These are phyloP conservation scores for Myriosclerotinia duriaeana DNA, from an alignment of 2,329 filamentous ascomycete species.

Conservation along the genomic window DNA sequence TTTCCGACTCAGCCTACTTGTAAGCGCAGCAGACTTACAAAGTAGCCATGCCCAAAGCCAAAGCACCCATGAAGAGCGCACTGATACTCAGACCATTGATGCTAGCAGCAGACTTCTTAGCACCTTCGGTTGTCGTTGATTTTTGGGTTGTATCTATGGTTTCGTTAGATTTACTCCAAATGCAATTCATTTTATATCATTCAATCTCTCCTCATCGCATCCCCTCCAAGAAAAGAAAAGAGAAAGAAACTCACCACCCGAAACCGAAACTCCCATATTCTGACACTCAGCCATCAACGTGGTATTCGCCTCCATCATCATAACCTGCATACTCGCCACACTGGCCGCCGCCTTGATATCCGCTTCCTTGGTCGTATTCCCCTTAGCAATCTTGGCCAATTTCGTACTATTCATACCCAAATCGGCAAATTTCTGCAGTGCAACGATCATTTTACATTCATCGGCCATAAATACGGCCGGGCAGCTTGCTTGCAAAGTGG, in stretches of 20 bases:
- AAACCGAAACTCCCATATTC: conserved; percentile 9
- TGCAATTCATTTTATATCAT: not conserved
- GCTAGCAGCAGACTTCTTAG: not conserved
- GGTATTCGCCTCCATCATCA: conserved; percentile 41
- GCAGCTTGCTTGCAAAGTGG: conserved; percentile 30
- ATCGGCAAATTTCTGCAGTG: conserved; percentile 31
- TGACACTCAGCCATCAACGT: conserved; percentile 38
- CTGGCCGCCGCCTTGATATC: conserved; percentile 44
- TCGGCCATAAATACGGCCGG: conserved; percentile 14
- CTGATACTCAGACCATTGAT: conserved; percentile 3
- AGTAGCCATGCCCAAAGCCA: not conserved
- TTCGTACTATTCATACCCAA: conserved; percentile 43
- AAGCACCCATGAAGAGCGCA: not conserved
- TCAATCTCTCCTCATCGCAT: too few species aligned
- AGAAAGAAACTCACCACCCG: not conserved
- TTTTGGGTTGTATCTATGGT: conserved; percentile 6
- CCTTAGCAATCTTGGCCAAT: conserved; percentile 40
- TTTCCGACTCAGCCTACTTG: too few species aligned
- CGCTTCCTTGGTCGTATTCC: conserved; percentile 43
- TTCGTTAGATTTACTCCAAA: not conserved
- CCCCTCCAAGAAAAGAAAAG: not conserved
- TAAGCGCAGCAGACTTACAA: not conserved
- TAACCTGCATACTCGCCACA: conserved; percentile 38
- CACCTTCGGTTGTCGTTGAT: not conserved
- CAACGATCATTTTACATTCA: conserved; percentile 17